Evolutionary conservation across 169 alveolate species (phyloP).

Genomic region (Cryptosporidium meleagridis): DNA sequence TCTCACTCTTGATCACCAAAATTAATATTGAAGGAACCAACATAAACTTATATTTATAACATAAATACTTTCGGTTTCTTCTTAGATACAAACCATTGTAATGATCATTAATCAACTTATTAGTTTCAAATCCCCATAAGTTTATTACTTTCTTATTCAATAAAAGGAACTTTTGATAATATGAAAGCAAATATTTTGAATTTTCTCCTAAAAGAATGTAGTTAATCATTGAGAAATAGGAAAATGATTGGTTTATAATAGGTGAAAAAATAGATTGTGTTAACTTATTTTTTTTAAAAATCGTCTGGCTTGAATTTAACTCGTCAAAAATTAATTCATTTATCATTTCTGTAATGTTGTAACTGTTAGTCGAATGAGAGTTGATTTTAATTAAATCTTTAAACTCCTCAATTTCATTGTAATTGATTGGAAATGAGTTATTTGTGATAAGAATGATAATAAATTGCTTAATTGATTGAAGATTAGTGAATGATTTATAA

Average conservation of each 20-base stretch:
- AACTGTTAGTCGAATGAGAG: background rate
- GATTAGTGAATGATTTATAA: slow-evolving; percentile 23
- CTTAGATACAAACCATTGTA: slow-evolving; percentile 49
- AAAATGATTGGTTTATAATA: background rate
- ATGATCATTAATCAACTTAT: slow-evolving; percentile 38
- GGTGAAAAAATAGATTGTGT: slow-evolving; percentile 10
- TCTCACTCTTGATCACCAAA: slow-evolving; percentile 1
- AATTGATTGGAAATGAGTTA: background rate
- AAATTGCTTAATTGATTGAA: slow-evolving; percentile 58
- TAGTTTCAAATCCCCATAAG: slow-evolving; percentile 13
- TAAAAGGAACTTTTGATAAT: slow-evolving; percentile 31
- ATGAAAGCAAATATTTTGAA: background rate
- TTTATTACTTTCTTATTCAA: slow-evolving; percentile 2
- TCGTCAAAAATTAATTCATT: slow-evolving; percentile 54
- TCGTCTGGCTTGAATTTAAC: background rate
- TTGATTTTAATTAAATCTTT: background rate
- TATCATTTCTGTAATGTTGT: background rate
- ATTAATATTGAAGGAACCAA: background rate
- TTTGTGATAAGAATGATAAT: slow-evolving; percentile 1
- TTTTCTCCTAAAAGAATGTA: background rate
- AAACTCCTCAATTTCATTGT: background rate
- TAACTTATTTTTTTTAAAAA: slow-evolving; percentile 30
- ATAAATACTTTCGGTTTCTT: slow-evolving; percentile 60
- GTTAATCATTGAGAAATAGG: slow-evolving; percentile 34
- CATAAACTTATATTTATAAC: slow-evolving; percentile 11